Evolutionary conservation across 768 basidiomycete species (phyloP), one percentile per base, ranked within the genome.

Genomic region (Tricholomella constricta): DNA sequence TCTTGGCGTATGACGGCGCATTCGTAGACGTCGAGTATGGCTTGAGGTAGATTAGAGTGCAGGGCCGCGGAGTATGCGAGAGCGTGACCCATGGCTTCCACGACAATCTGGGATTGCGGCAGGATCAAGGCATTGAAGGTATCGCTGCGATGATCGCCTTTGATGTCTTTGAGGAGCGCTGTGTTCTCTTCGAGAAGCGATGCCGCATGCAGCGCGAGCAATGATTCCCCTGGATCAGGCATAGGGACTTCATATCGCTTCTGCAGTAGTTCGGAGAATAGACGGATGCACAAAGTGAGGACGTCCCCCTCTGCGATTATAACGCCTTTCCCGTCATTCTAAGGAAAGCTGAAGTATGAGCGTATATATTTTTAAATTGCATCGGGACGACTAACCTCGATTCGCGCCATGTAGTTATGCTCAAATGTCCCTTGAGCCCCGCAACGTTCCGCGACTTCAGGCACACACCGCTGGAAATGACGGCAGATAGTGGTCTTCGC

Each of bases 401-500:
- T 74, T 38, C 72, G 71, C 4, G 78, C 76, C 71, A 86, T 78
- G 58, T 82, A 80, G 59, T 86, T 87, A 49, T 80, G 78, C 45
- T 82, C 84, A 50, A 85, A 85, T 0, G 82, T 78, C 2, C 85
- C 84, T 65, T 86, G 84, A 2, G 83, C 85, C 43, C 85, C 85
- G 51, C 81, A 85, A 10, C 85, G 75, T 55, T 88, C 85, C 5
- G 81, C 73, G n/a, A 86, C 71, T 50, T 80, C 78, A 9, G 76
- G 67, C 7, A 75, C 69, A 54, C 75, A 79, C 15, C 78, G 69
- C 56, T 81, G 79, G 57, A 79, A 77, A 51, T 84, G 82, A 5
- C 78, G 75, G 38, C 78, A 76, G 43, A 83, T 71, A 1, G 78
- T 78, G 6, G 83, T 71, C 66, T 87, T 87, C 44, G 74, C 68